Base-by-base conservation (phyloP, 2,329 filamentous ascomycete genomes). In the Cordyceps javanica region DNA sequence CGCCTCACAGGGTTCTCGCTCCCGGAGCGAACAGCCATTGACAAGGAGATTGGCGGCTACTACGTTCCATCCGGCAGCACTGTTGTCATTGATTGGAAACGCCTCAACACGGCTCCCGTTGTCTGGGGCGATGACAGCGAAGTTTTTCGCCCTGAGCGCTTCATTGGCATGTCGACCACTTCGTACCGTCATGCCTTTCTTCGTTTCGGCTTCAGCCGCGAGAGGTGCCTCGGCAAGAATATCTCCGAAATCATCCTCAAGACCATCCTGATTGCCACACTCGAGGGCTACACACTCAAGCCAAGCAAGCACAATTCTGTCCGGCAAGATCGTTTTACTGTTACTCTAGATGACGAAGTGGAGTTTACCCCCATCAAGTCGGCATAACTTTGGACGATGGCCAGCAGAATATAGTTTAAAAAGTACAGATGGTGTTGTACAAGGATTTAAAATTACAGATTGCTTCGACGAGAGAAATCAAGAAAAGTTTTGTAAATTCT, bases 91-190 rank as follows among this genome's bases (percentile, higher is more conserved):
- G 46, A 50, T 28, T 50, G 46, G 46, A 50, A 50, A 21, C 46
- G 46, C 14, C 46, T 50, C 46, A 50, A 50, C 14, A 50, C 46
- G 5, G 28, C 46, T 10, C 46, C 46, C 13, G 23, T 25, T 14
- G 46, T 50, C 28, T 50, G 46, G 46, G 46, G 46, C 14, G 28
- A 50, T 5, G 46, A 50, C 28, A 50, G 46, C 32, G 46, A 50
- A 9, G 16, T 23, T 9, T 50, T 50, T 21, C 46, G 46, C 21
- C 46, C 46, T 13, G 46, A 50, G 32, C 46, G 46, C 16, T 50
- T 50, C 32, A 21, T n/a, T 2, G 46, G 46, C 28, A 34, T 50
- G 46, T 34, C 46, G 46, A 26, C 46, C 1, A 32, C n/a, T 6
- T 50, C 46, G 14, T 50, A 50, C 9, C 46, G 46, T 14, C 46